A percentile compares a stretch with the other conserved stretches of the same genome.
Conservation (phyloP, 768 basidiomycete genomes). For the Harrya chromipes region DNA sequence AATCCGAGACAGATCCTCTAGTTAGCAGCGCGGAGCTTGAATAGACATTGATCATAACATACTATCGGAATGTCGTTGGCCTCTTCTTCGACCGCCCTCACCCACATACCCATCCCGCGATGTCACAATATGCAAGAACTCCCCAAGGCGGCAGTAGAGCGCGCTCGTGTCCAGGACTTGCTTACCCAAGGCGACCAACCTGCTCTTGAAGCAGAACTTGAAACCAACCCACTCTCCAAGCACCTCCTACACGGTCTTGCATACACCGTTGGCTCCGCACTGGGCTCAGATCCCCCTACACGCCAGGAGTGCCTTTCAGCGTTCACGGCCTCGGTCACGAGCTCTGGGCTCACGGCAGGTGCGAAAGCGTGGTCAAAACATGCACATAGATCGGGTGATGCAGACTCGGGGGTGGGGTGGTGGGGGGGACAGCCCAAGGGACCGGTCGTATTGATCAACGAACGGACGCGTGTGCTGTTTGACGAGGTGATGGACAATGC, state of each 20-base stretch:
- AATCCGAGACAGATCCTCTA: background rate
- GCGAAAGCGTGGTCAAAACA: constrained; percentile 69
- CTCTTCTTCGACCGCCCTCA: background rate
- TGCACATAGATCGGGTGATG: constrained; percentile 46
- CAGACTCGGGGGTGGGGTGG: constrained; percentile 39
- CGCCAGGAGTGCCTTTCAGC: constrained; percentile 48
- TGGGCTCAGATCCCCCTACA: constrained; percentile 49
- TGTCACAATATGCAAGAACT: constrained; percentile 47
- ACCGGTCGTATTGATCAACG: constrained; percentile 51
- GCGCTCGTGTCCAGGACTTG: constrained; percentile 31
- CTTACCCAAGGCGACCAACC: constrained; percentile 7
- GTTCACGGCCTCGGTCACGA: constrained; percentile 46
- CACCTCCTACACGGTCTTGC: constrained; percentile 54
- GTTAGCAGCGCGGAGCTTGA: constrained; percentile 16
- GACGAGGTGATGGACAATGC: constrained; percentile 49
- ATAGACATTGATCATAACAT: background rate
- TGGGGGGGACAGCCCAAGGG: constrained; percentile 56
- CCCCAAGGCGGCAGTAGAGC: constrained; percentile 36
- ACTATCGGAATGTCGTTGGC: too few species aligned
- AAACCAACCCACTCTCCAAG: constrained; percentile 35
- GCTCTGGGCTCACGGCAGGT: constrained; percentile 51
- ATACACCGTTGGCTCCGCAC: constrained; percentile 57
- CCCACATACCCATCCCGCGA: constrained; percentile 28
- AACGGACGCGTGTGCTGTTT: constrained; percentile 48
- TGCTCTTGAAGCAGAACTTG: constrained; percentile 15